Percentiles rank a stretch among this genome's conserved stretches.
These are phyloP conservation scores for Cladorrhinum samala DNA, from an alignment of 495 filamentous ascomycete genomes.

Conservation along the genomic window DNA sequence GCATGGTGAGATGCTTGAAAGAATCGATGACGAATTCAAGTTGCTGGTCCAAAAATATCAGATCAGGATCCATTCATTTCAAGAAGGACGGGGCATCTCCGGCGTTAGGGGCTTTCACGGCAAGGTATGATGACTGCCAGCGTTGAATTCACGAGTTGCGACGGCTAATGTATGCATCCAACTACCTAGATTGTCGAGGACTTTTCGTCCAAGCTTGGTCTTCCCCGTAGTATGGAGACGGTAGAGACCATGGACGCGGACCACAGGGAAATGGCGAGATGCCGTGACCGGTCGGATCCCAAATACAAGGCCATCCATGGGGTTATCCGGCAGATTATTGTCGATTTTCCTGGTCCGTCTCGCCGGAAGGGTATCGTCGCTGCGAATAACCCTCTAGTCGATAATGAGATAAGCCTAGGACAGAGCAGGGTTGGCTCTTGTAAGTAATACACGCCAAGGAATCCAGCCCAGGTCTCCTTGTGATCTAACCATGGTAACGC, in stretches of 20 bases:
- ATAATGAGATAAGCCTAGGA: neutral
- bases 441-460: neutral
- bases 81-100: conserved; percentile 33
- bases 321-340: conserved; percentile 23
- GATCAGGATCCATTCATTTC: conserved; percentile 39
- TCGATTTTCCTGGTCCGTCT: neutral
- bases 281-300: conserved; percentile 20
- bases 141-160: neutral
- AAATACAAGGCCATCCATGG: conserved; percentile 27
- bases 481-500: conserved; percentile 14
- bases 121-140: conserved; percentile 21
- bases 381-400: neutral
- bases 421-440: neutral
- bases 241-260: conserved; percentile 36
- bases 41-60: conserved; percentile 12
- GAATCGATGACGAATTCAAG: conserved; percentile 32
- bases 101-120: conserved; percentile 32
- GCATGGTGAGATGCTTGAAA: conserved; percentile 35
- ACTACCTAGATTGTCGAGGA: conserved; percentile 28
- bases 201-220: conserved; percentile 31
- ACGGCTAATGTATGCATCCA: too few species aligned
- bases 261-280: conserved; percentile 34
- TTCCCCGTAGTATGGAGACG: conserved; percentile 25
- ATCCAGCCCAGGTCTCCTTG: neutral
- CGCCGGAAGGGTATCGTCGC: neutral